Evolutionary conservation across 495 filamentous ascomycete species (phyloP).

Genomic region (Hamigera avellanea): DNA sequence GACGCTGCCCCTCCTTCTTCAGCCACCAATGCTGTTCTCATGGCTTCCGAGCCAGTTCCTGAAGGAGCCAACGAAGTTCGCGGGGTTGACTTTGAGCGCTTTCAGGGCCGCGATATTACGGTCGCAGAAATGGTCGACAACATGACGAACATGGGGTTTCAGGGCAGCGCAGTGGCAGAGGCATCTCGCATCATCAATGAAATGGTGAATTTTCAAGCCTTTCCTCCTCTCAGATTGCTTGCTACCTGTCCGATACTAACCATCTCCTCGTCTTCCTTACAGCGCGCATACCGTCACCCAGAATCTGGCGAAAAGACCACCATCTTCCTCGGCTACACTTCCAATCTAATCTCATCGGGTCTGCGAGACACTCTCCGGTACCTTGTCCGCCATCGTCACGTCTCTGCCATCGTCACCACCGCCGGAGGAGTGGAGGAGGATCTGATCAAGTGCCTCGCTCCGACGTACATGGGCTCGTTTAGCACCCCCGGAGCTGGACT

Average conservation of each 20-base stretch:
- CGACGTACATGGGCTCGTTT: conserved; percentile 87
- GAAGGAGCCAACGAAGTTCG: conserved; percentile 58
- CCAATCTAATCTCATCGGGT: conserved; percentile 92
- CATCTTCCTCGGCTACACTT: conserved; percentile 95
- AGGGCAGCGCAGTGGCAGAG: conserved; percentile 74
- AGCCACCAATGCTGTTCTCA: conserved; percentile 77
- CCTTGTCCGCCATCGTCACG: conserved; percentile 80
- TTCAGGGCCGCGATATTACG: conserved; percentile 61
- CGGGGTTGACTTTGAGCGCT: conserved; percentile 84
- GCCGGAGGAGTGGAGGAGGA: conserved; percentile 97
- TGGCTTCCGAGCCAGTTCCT: conserved; percentile 74
- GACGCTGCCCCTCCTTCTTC: conserved; percentile 41
- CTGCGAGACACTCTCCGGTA: conserved; percentile 84
- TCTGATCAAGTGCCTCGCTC: conserved; percentile 91
- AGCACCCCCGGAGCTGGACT: conserved; percentile 59
- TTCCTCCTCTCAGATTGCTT: conserved; percentile 1
- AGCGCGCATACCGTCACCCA: conserved; percentile 67
- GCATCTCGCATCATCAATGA: conserved; percentile 81
- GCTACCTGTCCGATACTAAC: too few relatives aligned
- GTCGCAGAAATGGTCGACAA: conserved; percentile 72
- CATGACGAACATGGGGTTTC: conserved; percentile 84
- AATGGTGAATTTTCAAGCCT: conserved; percentile 84
- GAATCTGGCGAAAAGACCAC: conserved; percentile 66
- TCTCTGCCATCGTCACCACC: conserved; percentile 86
- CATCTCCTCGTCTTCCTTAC: neutral